These are phyloP conservation scores for Pyricularia sp. DNA, from an alignment of 2,329 filamentous ascomycete genomes.

Conservation along the genomic window DNA sequence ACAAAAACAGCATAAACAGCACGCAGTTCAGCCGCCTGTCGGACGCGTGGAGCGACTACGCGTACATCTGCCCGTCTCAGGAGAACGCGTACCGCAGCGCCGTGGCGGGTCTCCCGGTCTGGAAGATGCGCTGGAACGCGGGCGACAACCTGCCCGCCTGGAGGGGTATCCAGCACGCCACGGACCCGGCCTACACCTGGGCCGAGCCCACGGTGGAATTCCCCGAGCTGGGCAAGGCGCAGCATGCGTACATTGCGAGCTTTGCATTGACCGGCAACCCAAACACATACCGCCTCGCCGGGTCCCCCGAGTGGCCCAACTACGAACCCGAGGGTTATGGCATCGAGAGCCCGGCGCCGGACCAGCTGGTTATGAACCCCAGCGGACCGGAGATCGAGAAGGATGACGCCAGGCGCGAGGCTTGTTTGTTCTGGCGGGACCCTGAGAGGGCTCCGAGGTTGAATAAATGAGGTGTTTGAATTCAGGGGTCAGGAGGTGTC, in stretches of 20 bases:
- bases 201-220: slow-evolving; percentile 3
- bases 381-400: neutral
- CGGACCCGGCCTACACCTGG: slow-evolving; percentile 2
- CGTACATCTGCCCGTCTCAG: slow-evolving; percentile 21
- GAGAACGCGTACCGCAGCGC: neutral
- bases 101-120: neutral
- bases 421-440: slow-evolving; percentile 2
- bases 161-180: slow-evolving; percentile 2
- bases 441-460: neutral
- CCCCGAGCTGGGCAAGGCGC: neutral
- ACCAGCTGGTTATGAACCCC: neutral
- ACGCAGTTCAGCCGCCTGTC: slow-evolving; percentile 40
- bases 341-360: neutral
- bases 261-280: slow-evolving; percentile 57
- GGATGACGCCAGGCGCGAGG: slow-evolving; percentile 1
- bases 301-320: slow-evolving; percentile 34
- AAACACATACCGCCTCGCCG: slow-evolving; percentile 34
- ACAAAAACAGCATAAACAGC: slow-evolving; percentile 22
- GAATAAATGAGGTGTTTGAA: neutral
- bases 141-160: neutral
- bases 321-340: neutral
- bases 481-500: too few species aligned
- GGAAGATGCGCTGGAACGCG: neutral
- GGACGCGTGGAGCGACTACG: slow-evolving; percentile 40
- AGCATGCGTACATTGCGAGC: slow-evolving; percentile 59